These are phyloP conservation scores for Backusella australiensis DNA, from an alignment of 192 early-diverging fungal genomes.

Conservation along the genomic window DNA sequence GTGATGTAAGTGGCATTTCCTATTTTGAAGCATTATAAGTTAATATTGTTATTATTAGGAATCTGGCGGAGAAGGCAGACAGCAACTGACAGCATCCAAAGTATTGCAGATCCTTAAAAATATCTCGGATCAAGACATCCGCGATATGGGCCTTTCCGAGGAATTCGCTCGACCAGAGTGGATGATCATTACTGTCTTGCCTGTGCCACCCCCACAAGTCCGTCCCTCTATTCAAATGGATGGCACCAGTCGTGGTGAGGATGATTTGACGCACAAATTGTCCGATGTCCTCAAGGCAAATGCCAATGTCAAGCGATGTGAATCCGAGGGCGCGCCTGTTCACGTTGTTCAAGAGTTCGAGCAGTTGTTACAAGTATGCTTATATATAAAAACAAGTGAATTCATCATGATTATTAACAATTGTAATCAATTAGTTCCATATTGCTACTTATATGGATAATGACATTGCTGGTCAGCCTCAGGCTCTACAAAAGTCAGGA, in stretches of 20 bases:
- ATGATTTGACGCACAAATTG: slow-evolving; percentile 96
- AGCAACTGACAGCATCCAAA: slow-evolving; percentile 67
- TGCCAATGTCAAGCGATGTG: slow-evolving; percentile 71
- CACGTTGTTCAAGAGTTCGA: slow-evolving; percentile 91
- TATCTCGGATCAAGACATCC: slow-evolving; percentile 84
- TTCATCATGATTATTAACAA: neutral
- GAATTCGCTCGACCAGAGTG: slow-evolving; percentile 96
- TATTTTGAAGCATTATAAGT: no score
- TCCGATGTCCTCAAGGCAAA: slow-evolving; percentile 94
- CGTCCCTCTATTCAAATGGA: slow-evolving; percentile 96
- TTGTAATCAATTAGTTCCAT: slow-evolving; percentile 64
- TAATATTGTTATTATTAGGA: slow-evolving; percentile 28
- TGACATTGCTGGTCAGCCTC: slow-evolving; percentile 88
- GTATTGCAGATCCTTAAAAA: slow-evolving; percentile 82
- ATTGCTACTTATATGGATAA: slow-evolving; percentile 98
- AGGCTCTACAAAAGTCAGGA: slow-evolving; percentile 88
- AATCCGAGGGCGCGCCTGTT: slow-evolving; percentile 83
- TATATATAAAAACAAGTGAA: neutral
- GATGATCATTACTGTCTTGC: slow-evolving; percentile 94
- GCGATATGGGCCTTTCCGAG: slow-evolving; percentile 83
- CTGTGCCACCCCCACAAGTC: slow-evolving; percentile 95
- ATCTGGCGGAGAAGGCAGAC: slow-evolving; percentile 55
- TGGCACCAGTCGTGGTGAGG: slow-evolving; percentile 83
- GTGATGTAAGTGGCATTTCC: slow-evolving; percentile 13
- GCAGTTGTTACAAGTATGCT: slow-evolving; percentile 61